Evolutionary conservation across 1,284 basidiomycete species (phyloP).

Genomic region (Leccinum holopus): DNA sequence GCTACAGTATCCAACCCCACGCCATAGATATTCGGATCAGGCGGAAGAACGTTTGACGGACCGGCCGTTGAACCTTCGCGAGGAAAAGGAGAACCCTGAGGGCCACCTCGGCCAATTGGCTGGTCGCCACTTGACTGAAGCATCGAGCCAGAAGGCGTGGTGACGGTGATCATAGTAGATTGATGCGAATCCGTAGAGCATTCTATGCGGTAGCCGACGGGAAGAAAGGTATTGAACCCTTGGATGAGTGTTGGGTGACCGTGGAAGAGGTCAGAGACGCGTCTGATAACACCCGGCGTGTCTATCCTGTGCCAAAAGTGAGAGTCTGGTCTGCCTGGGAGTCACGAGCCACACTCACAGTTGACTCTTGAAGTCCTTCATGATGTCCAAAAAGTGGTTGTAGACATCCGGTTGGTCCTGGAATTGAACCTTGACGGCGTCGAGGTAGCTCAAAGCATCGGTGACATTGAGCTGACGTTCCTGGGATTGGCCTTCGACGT

Average conservation of each 20-base stretch:
- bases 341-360: slow-evolving; percentile 50
- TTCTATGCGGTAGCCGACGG: slow-evolving; percentile 92
- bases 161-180: slow-evolving; percentile 78
- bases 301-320: slow-evolving; percentile 71
- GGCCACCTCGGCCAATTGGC: slow-evolving; percentile 14
- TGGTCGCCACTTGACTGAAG: slow-evolving; percentile 49
- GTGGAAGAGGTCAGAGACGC: slow-evolving; percentile 90
- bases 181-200: slow-evolving; percentile 59
- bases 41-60: slow-evolving; percentile 15
- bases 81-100: slow-evolving; percentile 13
- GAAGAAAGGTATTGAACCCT: slow-evolving; percentile 98
- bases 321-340: slow-evolving; percentile 1
- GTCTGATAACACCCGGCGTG: slow-evolving; percentile 94
- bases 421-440: slow-evolving; percentile 91
- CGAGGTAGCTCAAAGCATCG: slow-evolving; percentile 93
- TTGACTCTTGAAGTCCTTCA: slow-evolving; percentile 97
- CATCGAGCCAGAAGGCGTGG: slow-evolving; percentile 68
- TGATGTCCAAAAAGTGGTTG: slow-evolving; percentile 94
- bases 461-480: slow-evolving; percentile 70
- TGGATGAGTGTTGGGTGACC: slow-evolving; percentile 92
- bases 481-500: slow-evolving; percentile 24
- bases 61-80: slow-evolving; percentile 13
- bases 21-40: slow-evolving; percentile 27
- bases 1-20: slow-evolving; percentile 39
- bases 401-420: slow-evolving; percentile 88